These are phyloP conservation scores for Fusarium oligoseptatum DNA, from an alignment of 2,329 filamentous ascomycete species.

Conservation along the genomic window DNA sequence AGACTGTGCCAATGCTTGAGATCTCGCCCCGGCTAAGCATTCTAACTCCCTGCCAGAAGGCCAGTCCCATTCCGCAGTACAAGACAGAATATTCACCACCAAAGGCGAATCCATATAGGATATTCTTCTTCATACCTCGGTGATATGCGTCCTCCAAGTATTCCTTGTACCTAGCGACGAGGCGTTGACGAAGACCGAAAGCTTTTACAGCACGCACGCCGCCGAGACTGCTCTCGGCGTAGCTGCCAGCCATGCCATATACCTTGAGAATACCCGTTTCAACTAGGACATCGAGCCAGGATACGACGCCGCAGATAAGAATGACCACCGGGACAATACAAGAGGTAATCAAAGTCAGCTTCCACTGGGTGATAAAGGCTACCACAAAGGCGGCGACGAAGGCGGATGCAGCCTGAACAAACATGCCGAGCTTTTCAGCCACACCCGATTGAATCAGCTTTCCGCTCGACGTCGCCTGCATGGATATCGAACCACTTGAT, in stretches of 20 bases:
- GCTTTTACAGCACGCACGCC: constrained; percentile 56
- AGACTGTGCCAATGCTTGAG: constrained; percentile 43
- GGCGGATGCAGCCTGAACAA: constrained; percentile 52
- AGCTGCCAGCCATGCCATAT: constrained; percentile 47
- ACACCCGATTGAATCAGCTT: constrained; percentile 39
- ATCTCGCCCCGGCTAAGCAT: constrained; percentile 53
- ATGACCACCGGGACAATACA: constrained; percentile 43
- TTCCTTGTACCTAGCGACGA: constrained; percentile 52
- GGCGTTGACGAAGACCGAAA: constrained; percentile 52
- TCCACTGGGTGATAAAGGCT: constrained; percentile 55
- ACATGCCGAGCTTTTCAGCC: constrained; percentile 25
- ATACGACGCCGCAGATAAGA: constrained; percentile 43
- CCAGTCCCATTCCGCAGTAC: constrained; percentile 54
- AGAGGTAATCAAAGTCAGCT: constrained; percentile 54
- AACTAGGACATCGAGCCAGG: constrained; percentile 35
- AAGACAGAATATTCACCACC: constrained; percentile 44
- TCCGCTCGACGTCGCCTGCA: constrained; percentile 52
- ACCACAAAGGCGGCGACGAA: constrained; percentile 53
- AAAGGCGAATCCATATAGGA: background rate
- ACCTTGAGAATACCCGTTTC: constrained; percentile 46
- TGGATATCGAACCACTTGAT: constrained; percentile 42
- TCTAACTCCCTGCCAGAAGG: constrained; percentile 58
- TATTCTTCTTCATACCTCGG: constrained; percentile 1
- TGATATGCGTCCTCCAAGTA: constrained; percentile 50
- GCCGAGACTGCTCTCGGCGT: constrained; percentile 50